Percentiles rank a stretch among this genome's conserved stretches.
Conservation (phyloP, 2,329 filamentous ascomycete genomes). For the Aspergillus eucalypticola region DNA sequence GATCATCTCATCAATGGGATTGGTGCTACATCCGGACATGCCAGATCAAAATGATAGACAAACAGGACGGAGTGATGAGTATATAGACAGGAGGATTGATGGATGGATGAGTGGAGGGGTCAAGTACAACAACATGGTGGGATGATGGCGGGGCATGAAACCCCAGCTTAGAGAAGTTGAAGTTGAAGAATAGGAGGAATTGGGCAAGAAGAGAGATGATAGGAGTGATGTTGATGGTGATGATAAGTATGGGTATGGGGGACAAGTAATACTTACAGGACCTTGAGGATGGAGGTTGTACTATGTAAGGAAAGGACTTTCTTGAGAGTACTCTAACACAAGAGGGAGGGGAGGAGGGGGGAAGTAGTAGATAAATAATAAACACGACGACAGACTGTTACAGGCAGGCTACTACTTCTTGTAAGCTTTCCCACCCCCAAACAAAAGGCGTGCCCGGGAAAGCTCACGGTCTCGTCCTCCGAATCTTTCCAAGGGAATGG, state of each 20-base stretch:
- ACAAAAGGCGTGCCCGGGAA: conserved; percentile 27
- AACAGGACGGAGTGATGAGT: background rate
- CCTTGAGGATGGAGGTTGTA: background rate
- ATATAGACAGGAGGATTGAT: background rate
- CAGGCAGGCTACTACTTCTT: conserved; percentile 18
- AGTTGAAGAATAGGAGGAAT: background rate
- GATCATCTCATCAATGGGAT: background rate
- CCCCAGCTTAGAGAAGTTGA: background rate
- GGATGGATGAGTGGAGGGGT: conserved; percentile 4
- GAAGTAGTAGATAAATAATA: conserved; percentile 8
- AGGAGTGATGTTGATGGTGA: background rate
- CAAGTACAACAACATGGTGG: conserved; percentile 6
- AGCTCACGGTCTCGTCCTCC: conserved; percentile 33
- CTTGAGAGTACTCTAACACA: conserved; percentile 8
- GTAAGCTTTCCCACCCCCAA: conserved; percentile 10
- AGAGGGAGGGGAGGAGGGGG: conserved; percentile 9
- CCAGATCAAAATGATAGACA: too few relatives aligned
- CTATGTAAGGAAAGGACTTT: conserved; percentile 1
- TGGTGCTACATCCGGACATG: background rate
- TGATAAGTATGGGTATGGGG: too few relatives aligned
- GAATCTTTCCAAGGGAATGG: conserved; percentile 41
- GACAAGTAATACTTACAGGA: background rate
- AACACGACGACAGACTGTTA: background rate
- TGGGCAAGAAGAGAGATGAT: background rate
- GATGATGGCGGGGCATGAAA: conserved; percentile 21